A percentile compares a stretch with the other conserved stretches of the same genome.
phyloP scores from a whole-genome alignment of 1,284 basidiomycete genomes.

The Cryptococcus floricola region DNA sequence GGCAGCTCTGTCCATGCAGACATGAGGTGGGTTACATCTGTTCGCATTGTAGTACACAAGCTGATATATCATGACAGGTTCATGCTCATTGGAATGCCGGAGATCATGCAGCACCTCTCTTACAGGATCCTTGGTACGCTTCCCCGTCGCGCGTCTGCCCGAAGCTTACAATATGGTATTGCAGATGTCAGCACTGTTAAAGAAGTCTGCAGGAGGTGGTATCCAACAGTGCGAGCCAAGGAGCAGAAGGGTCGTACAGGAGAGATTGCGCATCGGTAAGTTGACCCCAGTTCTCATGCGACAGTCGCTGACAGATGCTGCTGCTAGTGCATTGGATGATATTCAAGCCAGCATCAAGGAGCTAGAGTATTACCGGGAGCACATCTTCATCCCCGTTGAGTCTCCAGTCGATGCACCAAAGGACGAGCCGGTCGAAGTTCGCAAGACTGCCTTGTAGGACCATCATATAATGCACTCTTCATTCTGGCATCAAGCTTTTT shows the following conservation, averaged over 20 bases:
- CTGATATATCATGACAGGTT: slow-evolving; percentile 34
- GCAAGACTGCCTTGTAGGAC: slow-evolving; percentile 11
- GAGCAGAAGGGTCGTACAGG: slow-evolving; percentile 28
- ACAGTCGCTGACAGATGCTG: neutral
- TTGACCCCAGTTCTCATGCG: neutral
- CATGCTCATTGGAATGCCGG: slow-evolving; percentile 50
- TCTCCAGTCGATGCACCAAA: slow-evolving; percentile 1
- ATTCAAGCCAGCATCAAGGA: slow-evolving; percentile 52
- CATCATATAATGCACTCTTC: neutral
- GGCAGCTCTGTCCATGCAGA: slow-evolving; percentile 55
- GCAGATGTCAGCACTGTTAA: slow-evolving; percentile 47
- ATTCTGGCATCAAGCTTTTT: neutral
- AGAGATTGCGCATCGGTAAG: slow-evolving; percentile 43
- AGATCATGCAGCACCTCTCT: slow-evolving; percentile 50
- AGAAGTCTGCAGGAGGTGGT: slow-evolving; percentile 53
- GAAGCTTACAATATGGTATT: neutral
- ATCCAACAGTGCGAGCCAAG: slow-evolving; percentile 31
- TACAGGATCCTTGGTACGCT: slow-evolving; percentile 52
- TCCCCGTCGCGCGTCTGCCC: neutral
- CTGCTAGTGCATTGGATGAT: slow-evolving; percentile 51
- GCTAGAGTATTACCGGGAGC: slow-evolving; percentile 47
- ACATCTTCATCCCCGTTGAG: slow-evolving; percentile 46
- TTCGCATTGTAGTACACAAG: neutral
- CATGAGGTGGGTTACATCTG: slow-evolving; percentile 34
- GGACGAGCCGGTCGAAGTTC: neutral